Base-by-base conservation (phyloP, 2,329 filamentous ascomycete genomes). In the Diplodia scrobiculata region DNA sequence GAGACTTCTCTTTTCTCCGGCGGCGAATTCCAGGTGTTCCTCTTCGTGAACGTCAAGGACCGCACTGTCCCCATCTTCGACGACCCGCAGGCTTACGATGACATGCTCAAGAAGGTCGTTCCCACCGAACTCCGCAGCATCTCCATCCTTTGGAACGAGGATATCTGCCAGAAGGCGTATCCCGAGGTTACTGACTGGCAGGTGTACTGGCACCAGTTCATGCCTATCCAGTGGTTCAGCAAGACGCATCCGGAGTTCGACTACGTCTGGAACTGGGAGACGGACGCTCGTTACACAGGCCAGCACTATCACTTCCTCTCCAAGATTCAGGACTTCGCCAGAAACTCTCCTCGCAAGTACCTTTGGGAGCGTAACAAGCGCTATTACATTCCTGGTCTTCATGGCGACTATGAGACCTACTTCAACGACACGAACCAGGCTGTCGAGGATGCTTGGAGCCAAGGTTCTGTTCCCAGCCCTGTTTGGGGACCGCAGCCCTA, bases 401-500 rank as follows among this genome's bases (percentile, higher is more conserved):
- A 86, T 68, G 83, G 83, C 62, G 75, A 78, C 55, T 87, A 81
- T 70, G 72, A 80, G 25, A 73, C 78, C 3, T 82, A 82, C 70
- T 73, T 79, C 52, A 73, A 79, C 48, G 72, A 79, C 27, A 82
- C 80, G 0, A 77, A 82, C 70, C 72, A 69, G 19, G 74, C 76
- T 47, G 77, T 82, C 14, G 71, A 77, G 13, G 76, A 77, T 48
- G 77, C 78, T 29, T 77, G 75, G 6, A 71, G 72, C 5, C 68
- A 77, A 36, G 76, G 75, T 21, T 73, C 73, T 11, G 80, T 71
- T 76, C 55, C 47, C 25, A 87, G 86, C 72, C 84, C 89, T 25
- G 84, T 97, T 65, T 97, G 94, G 94, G 94, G 94, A 1, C 91
- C 93, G 0, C 83, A 89, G 68, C 87, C 91, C 1, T 90, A 91